A percentile compares a stretch with the other conserved stretches of the same genome.
phyloP scores from a whole-genome alignment of 2,329 filamentous ascomycete genomes.

The Orbilia blumenaviensis region DNA sequence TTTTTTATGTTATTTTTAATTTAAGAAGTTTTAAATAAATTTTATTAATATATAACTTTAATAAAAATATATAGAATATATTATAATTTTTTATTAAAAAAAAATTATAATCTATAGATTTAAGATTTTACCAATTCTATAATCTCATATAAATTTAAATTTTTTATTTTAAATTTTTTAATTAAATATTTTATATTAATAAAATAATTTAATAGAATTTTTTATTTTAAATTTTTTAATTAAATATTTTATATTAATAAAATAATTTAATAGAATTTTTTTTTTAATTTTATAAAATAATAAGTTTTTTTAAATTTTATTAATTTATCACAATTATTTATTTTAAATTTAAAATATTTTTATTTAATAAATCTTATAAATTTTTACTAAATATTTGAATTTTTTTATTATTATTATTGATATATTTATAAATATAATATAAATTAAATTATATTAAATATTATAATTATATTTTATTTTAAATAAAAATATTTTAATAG shows the following conservation, averaged over 20 bases:
- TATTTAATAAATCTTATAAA: not conserved
- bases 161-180: not conserved
- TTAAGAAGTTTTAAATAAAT: no score
- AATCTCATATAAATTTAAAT: not conserved
- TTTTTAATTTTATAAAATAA: not conserved
- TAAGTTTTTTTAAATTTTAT: constrained; percentile 1
- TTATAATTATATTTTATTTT: not conserved
- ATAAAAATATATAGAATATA: not conserved
- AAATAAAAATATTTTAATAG: no score
- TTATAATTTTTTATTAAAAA: not conserved
- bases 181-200: not conserved
- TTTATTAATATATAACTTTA: no score
- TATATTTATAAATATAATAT: not conserved
- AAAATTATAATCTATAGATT: not conserved
- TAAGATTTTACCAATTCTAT: no score
- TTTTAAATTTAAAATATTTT: not conserved
- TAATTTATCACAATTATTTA: not conserved
- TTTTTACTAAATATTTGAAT: no score
- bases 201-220: not conserved
- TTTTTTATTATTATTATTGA: no score
- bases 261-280: no score
- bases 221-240: not conserved
- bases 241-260: no score
- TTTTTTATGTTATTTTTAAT: no score
- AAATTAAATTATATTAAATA: not conserved